Conservation (phyloP, 2,329 filamentous ascomycete genomes). For the Xylariaceae sp. region DNA sequence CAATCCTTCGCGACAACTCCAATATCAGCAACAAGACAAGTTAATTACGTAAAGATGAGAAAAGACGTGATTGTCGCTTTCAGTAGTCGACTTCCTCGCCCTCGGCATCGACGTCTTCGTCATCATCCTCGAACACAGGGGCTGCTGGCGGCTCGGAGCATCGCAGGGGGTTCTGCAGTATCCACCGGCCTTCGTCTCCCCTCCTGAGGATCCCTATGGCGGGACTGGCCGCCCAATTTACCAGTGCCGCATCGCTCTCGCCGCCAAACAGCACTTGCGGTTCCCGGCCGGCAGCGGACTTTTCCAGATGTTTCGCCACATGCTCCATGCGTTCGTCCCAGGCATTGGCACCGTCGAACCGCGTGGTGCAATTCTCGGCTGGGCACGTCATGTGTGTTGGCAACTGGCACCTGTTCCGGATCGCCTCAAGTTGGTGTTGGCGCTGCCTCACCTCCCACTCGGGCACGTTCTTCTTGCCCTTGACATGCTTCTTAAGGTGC, state of each 20-base stretch:
- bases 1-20: too few relatives aligned
- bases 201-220: constrained; percentile 27
- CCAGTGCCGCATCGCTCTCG: constrained; percentile 24
- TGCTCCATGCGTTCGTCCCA: constrained; percentile 90
- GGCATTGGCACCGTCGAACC: constrained; percentile 56
- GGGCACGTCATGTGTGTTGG: constrained; percentile 59
- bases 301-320: constrained; percentile 73
- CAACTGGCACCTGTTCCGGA: constrained; percentile 53
- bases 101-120: constrained; percentile 28
- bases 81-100: constrained; percentile 29
- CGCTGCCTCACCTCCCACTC: constrained; percentile 52
- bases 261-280: constrained; percentile 25
- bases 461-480: constrained; percentile 31
- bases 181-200: constrained; percentile 23
- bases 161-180: constrained; percentile 28
- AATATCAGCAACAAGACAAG: too few relatives aligned
- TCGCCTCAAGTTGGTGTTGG: constrained; percentile 52
- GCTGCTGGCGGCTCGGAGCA: constrained; percentile 9
- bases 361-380: constrained; percentile 50
- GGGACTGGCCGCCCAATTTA: constrained; percentile 28
- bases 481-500: constrained; percentile 34
- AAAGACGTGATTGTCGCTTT: too few relatives aligned
- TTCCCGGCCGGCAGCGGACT: constrained; percentile 33
- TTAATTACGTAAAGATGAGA: too few relatives aligned
- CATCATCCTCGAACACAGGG: constrained; percentile 12